Evolutionary conservation across 139 green algal genomes (phyloP).

Genomic region (Dunaliella primolecta): DNA sequence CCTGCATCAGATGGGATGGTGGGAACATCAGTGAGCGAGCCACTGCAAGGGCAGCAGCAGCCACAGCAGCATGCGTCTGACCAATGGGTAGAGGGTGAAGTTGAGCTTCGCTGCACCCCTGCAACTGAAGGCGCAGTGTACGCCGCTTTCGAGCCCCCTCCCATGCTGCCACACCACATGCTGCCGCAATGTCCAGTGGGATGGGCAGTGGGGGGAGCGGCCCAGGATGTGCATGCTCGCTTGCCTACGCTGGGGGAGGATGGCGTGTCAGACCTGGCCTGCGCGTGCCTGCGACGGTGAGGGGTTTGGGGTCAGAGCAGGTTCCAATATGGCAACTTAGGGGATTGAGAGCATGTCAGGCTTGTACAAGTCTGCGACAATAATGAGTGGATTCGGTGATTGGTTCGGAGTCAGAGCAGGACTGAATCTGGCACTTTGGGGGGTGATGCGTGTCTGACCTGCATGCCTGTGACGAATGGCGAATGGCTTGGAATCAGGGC

Average conservation of each 20-base stretch:
- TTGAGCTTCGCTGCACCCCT: conserved; percentile 18
- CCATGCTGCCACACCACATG: background rate
- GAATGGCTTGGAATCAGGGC: too few species aligned
- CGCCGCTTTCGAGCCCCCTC: conserved; percentile 9
- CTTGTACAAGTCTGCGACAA: background rate
- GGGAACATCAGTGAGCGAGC: too few species aligned
- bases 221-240: background rate
- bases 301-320: background rate
- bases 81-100: too few species aligned
- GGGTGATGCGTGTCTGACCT: background rate
- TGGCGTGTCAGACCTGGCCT: background rate
- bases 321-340: background rate
- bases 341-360: background rate
- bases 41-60: too few species aligned
- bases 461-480: too few species aligned
- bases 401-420: background rate
- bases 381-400: background rate
- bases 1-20: too few species aligned
- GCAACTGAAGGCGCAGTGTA: conserved; percentile 26
- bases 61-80: too few species aligned
- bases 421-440: background rate
- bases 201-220: background rate
- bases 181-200: conserved; percentile 9
- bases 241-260: background rate
- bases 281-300: background rate